Conservation (phyloP, 1,284 basidiomycete genomes). For the Moesziomyces antarcticus region DNA sequence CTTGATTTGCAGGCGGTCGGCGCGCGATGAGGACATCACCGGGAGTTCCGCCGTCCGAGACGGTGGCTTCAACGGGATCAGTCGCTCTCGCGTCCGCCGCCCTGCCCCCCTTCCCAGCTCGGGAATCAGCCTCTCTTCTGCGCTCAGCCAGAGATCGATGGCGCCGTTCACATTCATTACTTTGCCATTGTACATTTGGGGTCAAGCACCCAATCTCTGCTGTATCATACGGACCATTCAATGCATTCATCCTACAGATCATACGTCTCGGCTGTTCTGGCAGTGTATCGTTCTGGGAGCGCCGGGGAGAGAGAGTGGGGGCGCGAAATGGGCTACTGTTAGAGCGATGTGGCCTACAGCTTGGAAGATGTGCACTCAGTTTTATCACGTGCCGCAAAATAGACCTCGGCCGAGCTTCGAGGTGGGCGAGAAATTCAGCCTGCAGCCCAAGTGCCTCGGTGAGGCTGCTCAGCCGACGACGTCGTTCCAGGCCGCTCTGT, state of each 20-base stretch:
- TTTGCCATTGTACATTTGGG: background rate
- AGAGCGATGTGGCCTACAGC: background rate
- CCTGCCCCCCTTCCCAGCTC: background rate
- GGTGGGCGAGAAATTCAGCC: background rate
- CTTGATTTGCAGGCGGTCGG: background rate
- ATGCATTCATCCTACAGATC: no score
- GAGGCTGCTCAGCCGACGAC: no score
- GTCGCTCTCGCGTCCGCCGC: slow-evolving; percentile 28
- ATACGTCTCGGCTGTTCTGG: no score
- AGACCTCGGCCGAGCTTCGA: slow-evolving; percentile 4
- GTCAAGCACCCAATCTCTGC: background rate
- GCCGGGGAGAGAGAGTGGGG: no score
- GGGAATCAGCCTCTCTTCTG: slow-evolving; percentile 19
- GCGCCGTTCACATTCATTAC: slow-evolving; percentile 5
- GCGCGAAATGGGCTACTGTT: background rate
- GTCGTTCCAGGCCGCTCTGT: no score
- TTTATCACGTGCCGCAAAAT: background rate
- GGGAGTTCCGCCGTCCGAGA: slow-evolving; percentile 4
- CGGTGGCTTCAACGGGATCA: slow-evolving; percentile 17
- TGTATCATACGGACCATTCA: no score
- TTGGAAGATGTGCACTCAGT: no score
- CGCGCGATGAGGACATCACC: slow-evolving; percentile 42
- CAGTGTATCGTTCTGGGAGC: no score
- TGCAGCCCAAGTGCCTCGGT: background rate
- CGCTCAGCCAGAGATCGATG: slow-evolving; percentile 12